Conservation (phyloP, 1,284 basidiomycete genomes). For the Trametes polyzona region DNA sequence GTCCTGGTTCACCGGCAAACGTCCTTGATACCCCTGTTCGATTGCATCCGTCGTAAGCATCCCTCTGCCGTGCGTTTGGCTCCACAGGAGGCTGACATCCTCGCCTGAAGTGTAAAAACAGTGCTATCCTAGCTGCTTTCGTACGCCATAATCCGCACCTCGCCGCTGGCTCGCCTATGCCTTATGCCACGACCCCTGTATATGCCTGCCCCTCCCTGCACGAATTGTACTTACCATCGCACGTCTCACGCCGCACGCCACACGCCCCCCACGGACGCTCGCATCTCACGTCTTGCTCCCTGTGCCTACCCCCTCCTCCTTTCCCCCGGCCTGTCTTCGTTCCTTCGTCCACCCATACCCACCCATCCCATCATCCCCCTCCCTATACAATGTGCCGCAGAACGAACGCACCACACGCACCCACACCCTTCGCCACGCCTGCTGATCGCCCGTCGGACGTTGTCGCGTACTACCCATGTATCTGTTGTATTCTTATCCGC, state of each 20-base stretch:
- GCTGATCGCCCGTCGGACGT: background rate
- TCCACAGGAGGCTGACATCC: too few relatives aligned
- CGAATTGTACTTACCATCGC: conserved; percentile 7
- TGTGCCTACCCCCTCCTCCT: background rate
- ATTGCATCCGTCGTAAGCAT: conserved; percentile 19
- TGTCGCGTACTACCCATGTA: conserved; percentile 21
- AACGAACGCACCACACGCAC: background rate
- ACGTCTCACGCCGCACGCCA: background rate
- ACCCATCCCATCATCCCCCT: background rate
- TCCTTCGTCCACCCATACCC: too few relatives aligned
- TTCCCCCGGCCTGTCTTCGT: too few relatives aligned
- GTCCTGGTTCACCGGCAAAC: conserved; percentile 73
- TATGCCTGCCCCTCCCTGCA: conserved; percentile 13
- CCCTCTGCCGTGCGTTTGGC: background rate
- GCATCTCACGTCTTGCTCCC: conserved; percentile 1
- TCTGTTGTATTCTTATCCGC: conserved; percentile 19
- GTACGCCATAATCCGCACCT: conserved; percentile 24
- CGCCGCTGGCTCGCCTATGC: conserved; percentile 19
- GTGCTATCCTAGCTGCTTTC: conserved; percentile 28
- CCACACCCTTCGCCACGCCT: background rate
- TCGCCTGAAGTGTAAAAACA: conserved; percentile 25
- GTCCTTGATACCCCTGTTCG: conserved; percentile 43
- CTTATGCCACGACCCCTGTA: conserved; percentile 15
- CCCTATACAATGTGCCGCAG: conserved; percentile 1
- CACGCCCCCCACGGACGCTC: conserved; percentile 1